Evolutionary conservation across 2,329 filamentous ascomycete genomes (phyloP).

Genomic region (Hymenoscyphus linearis): DNA sequence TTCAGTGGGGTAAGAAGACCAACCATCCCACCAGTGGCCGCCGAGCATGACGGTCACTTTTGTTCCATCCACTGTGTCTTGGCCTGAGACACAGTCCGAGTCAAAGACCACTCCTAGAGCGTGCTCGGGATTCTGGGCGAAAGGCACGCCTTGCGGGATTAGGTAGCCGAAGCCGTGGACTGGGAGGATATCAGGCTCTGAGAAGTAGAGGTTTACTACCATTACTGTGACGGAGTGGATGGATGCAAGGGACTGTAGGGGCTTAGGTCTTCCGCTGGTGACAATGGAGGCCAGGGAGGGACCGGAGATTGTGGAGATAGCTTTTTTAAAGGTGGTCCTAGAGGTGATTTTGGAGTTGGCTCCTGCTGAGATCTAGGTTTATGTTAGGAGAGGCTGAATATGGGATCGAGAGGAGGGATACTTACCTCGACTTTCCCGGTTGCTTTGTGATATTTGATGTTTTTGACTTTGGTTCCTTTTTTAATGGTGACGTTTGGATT

Average conservation of each 20-base stretch:
- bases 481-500: conserved; percentile 57
- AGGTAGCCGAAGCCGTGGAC: conserved; percentile 85
- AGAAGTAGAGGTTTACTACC: conserved; percentile 87
- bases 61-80: conserved; percentile 58
- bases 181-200: conserved; percentile 53
- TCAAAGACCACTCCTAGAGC: conserved; percentile 92
- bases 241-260: conserved; percentile 45
- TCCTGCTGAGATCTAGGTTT: conserved; percentile 32
- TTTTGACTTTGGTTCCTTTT: conserved; percentile 42
- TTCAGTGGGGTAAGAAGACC: conserved; percentile 53
- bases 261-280: conserved; percentile 2
- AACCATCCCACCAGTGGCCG: conserved; percentile 82
- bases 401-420: conserved; percentile 3
- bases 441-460: conserved; percentile 38
- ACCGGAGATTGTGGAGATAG: conserved; percentile 55
- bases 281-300: conserved; percentile 20
- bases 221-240: conserved; percentile 74
- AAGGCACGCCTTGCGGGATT: conserved; percentile 68
- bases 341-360: conserved; percentile 32
- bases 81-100: conserved; percentile 44
- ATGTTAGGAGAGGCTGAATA: conserved; percentile 16
- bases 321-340: conserved; percentile 48
- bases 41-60: conserved; percentile 94
- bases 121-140: conserved; percentile 71
- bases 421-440: conserved; percentile 40